These are phyloP conservation scores for Phaeosphaeria sp. DNA, from an alignment of 2,329 filamentous ascomycete species.

Conservation along the genomic window DNA sequence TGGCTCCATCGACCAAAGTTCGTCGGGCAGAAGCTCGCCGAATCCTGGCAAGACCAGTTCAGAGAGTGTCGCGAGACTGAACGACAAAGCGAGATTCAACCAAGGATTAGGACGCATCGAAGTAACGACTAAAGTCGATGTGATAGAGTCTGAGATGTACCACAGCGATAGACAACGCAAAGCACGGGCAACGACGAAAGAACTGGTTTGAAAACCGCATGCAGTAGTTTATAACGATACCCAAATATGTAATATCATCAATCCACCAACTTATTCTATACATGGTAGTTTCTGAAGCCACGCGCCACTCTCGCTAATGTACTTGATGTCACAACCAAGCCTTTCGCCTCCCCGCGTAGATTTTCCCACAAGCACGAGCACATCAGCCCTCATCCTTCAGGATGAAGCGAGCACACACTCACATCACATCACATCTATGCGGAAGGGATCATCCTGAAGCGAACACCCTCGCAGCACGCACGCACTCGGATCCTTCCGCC, in stretches of 20 bases:
- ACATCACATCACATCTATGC: background rate
- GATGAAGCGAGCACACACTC: background rate
- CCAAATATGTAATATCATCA: background rate
- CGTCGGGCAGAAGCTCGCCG: slow-evolving; percentile 11
- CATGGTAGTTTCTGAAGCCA: too few relatives aligned
- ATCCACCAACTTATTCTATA: background rate
- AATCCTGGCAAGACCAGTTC: background rate
- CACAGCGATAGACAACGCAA: background rate
- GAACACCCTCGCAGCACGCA: background rate
- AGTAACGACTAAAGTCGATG: slow-evolving; percentile 19
- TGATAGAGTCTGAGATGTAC: slow-evolving; percentile 6
- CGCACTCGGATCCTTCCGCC: background rate
- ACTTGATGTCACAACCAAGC: background rate
- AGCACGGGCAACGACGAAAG: background rate
- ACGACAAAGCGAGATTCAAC: background rate
- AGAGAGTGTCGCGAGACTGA: slow-evolving; percentile 6
- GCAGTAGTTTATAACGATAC: background rate
- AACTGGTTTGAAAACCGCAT: background rate
- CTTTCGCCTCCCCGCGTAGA: background rate
- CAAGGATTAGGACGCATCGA: slow-evolving; percentile 8
- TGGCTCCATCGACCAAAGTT: background rate
- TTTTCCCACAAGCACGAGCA: background rate
- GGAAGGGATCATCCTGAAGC: background rate
- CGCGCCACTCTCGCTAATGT: background rate
- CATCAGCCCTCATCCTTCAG: background rate